Evolutionary conservation across 345 rosid genomes (phyloP), one percentile per base, ranked within the genome.

Genomic region (Erysimum cheiranthoides): DNA sequence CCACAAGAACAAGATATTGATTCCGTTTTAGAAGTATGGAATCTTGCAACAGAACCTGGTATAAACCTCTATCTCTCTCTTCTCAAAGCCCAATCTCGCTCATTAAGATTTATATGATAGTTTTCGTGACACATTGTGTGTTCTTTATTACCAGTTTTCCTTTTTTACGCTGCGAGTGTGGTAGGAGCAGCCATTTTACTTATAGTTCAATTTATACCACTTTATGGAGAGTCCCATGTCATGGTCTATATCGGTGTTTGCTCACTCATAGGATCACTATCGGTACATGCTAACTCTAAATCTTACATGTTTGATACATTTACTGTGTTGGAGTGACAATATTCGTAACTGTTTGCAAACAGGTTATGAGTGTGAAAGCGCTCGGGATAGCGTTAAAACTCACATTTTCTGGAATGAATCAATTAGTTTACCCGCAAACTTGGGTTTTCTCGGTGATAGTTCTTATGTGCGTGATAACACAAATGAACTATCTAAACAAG

Each of bases 31-130:
- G 91, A 92, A 82, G 91, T 92, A 49, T 92, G 97, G 97, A 84
- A 85, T 81, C 97, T 90, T 75, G 96, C 97, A 17, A 90, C 96
- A 3, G 97, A 90, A 81, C 97, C 97, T 77, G 96, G 97, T 92
- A 71, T 8, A 5, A 17, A 31, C 17, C 11, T 65, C 43, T 46
- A 5, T 10, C n/a, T 60, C 59, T 12, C 25, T 45, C 39, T 46
- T 31, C 18, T 63, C 54, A 46, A 32, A 16, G 17, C n/a, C 8
- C 43, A 32, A 11, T 46, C 28, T 16, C 1, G 10, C 40, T 34
- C 31, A 65, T 7, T 45, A n/a, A 4, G 52, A 42, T 43, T 28
- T 36, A 10, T 62, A 62, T 39, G 67, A 27, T 59, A 4, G n/a
- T 39, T 36, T 11, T 10, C 4, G 9, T 18, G 14, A 66, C 5